Evolutionary conservation across 2,329 filamentous ascomycete genomes (phyloP), one percentile per base, ranked within the genome.

Genomic region (Verticillium isaacii): DNA sequence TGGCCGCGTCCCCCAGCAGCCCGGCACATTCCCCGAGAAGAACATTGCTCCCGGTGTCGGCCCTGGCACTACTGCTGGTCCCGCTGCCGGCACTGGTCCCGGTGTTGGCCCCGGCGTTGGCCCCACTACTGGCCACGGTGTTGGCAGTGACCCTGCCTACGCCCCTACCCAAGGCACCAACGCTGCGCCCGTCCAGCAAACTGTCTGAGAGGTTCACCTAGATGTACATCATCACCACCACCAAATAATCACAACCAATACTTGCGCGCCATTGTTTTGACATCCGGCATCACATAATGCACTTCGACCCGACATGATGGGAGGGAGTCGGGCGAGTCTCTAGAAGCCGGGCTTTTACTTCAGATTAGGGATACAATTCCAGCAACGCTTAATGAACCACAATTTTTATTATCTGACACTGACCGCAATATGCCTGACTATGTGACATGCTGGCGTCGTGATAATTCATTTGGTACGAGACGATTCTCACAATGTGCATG

Each of bases 1-100:
- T 66, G 82, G 82, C 59, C 79, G 82, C 19, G 80, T 84, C 25
- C 67, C 70, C n/a, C 68, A 75, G n/a, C 67, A 67, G 9, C 45
- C 45, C 19, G 77, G 77, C n/a, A 70, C 72, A 55, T 81, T 75
- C 71, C 80, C 79, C 56, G 81, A 83, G 72, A 83, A 83, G 74
- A 64, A 68, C 45, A 62, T 68, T 0, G 60, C 58, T 59, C 14
- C 72, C 5, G 64, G 70, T 32, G 63, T 69, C 23, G 64, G 68
- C 8, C 55, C 67, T 23, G 57, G 41, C n/a, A 19, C 41, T 17
- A 32, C 41, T 17, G 58, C 23, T n/a, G 32, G 25, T 2, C 7
- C 58, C 25, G 58, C n/a, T 32, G 19, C 17, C 14, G 58, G 58
- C 45, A 15, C 58, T 23, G 37, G 34, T 17, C 25, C 57, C 23